Evolutionary conservation across 1,284 basidiomycete genomes (phyloP), one percentile per base, ranked within the genome.

Genomic region (Chalciporus sp.): DNA sequence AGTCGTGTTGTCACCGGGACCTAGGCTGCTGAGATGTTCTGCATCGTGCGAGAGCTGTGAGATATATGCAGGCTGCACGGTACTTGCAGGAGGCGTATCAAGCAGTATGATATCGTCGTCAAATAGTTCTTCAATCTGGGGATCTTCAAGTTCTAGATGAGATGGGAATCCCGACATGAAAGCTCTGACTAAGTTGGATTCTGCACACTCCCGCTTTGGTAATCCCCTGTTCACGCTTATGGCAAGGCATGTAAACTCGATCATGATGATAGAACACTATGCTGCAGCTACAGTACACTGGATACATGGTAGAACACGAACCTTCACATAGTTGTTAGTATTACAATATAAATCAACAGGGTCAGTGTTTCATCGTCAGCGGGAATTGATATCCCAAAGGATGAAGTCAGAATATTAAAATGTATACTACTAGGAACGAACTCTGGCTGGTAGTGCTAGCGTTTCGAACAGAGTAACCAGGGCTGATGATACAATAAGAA

Each of bases 111-210:
- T 50, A 47, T 59, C 52, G 0, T 20, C 19, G 27, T 61, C 60
- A 23, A 48, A 37, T 19, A 51, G 49, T 20, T 53, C 53, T 58
- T 52, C 53, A 47, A 48, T 40, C 20, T 49, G 45, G 19, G 16
- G 23, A 29, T 60, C 45, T 49, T 58, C 48, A 26, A n/a, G n/a
- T n/a, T n/a, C n/a, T n/a, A 49, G 45, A 40, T 27, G 58, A 42
- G 47, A 48, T 42, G 47, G 28, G 39, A 23, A 10, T 41, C 26
- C 49, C 19, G 19, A n/a, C 51, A 54, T 55, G 45, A 42, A 20
- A 8, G 48, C 23, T 52, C 43, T 53, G 52, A 50, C 31, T 16
- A 52, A 51, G 31, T 8, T 16, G 31, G 17, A 27, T 23, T 14
- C 31, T n/a, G 27, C 41, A 14, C 33, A 31, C 4, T 33, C 14